Evolutionary conservation across 1,284 basidiomycete genomes (phyloP), one percentile per base, ranked within the genome.

Genomic region (Rhodotorula sp.): DNA sequence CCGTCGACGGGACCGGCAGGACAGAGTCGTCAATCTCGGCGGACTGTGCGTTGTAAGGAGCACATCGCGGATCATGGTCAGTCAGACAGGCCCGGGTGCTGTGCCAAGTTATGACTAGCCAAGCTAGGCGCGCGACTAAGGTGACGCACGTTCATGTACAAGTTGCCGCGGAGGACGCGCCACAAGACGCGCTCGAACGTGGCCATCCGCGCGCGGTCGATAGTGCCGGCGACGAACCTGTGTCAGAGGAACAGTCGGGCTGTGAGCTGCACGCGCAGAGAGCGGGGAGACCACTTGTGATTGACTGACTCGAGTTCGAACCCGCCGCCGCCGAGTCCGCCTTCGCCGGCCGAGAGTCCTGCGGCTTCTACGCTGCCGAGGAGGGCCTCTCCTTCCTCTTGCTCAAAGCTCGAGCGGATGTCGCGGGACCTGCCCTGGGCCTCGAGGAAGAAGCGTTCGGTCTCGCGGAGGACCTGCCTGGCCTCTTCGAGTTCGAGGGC

Each of bases 141-240:
- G 6, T 45, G 20, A 66, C 71, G 91, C 82, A 98, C 93, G 83
- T 99, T 99, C 95, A 99, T 98, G 85, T 97, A 99, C 45, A 99
- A 84, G 81, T 99, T 99, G 66, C 96, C 96, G 73, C 96, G 90
- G 42, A 99, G 86, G 42, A 99, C 93, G 77, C 96, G 91, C 95
- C 96, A 99, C 67, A 99, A 87, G 30, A 99, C 93, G 49, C 96
- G 90, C 82, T 99, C 96, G 68, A 99, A 97, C 17, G 93, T 96
- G 3, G 92, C 87, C 80, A 98, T 87, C 70, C 94, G 89, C 26
- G 88, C 84, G 67, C 95, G 91, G 78, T 99, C 95, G 77, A 99
- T 95, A 0, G 95, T 98, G 51, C 95, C 95, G 20, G 95, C 90
- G 37, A 99, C 91, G 77, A 99, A 99, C 76, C 90, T 91, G 55